These are phyloP conservation scores for Leccinum variicolor DNA, from an alignment of 768 basidiomycete genomes.

Conservation along the genomic window DNA sequence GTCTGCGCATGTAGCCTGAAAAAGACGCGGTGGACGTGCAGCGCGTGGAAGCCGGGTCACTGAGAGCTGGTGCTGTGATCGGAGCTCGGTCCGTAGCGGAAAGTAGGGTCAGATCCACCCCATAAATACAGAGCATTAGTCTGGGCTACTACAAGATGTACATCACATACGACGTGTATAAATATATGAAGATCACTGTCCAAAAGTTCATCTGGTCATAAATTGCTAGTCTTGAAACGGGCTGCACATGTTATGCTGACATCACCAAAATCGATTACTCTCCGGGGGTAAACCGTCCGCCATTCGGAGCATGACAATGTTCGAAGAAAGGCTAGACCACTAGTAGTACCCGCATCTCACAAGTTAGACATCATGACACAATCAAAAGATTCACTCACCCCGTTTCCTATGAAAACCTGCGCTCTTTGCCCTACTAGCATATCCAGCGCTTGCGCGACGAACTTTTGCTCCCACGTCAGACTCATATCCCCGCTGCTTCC, in stretches of 20 bases:
- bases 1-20: too few species aligned
- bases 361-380: neutral
- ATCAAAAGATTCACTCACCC: constrained; percentile 32
- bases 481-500: constrained; percentile 39
- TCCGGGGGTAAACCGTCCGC: constrained; percentile 24
- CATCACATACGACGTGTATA: too few species aligned
- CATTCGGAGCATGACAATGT: constrained; percentile 37
- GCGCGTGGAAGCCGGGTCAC: too few species aligned
- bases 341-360: constrained; percentile 5
- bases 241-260: neutral
- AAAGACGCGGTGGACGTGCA: too few species aligned
- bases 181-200: neutral
- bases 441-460: constrained; percentile 45
- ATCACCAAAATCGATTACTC: constrained; percentile 35
- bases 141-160: too few species aligned
- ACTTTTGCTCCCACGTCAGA: constrained; percentile 40
- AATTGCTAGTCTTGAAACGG: too few species aligned
- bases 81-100: too few species aligned
- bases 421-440: constrained; percentile 47
- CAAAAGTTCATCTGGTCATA: neutral
- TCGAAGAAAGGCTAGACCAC: constrained; percentile 42
- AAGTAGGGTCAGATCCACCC: too few species aligned
- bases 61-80: too few species aligned
- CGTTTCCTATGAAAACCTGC: constrained; percentile 50
- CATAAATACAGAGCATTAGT: too few species aligned